Evolutionary conservation across 1,139 yeast species (phyloP), one percentile per base, ranked within the genome.

Genomic region (Lodderomyces margitis): DNA sequence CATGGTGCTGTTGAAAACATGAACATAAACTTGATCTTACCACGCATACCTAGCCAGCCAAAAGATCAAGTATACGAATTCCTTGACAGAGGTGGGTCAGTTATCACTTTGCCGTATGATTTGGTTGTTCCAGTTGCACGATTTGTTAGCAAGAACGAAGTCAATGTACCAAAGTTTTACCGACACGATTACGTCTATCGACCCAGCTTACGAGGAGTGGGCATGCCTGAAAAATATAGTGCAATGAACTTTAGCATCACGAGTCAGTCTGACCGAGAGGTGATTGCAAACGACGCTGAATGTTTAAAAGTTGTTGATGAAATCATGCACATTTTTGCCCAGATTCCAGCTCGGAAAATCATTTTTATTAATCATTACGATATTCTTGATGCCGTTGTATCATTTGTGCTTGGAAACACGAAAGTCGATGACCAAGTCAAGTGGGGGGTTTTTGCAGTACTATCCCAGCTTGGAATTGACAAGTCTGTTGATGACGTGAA

Each of bases 1-100:
- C 98, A 94, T 58, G 98, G 98, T 8, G 98, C 96, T 0, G 70
- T 91, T 24, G 91, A 87, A 47, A 83, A 81, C 41, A 75, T 77
- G 46, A 72, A 72, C 41, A 61, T 68, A 8, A 64, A 62, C 42
- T 45, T 78, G 3, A 59, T 92, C n/a, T 80, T 89, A 44, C 98
- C 98, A 0, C 82, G 83, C 49, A 83, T 92, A 0, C 85, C 92
- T 2, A 62, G 78, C 1, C 91, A 88, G 56, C 73, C 81, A 12
- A 65, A 79, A 15, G 76, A 74, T 15, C 75, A 74, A 37, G 83
- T 87, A 0, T 89, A 84, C 51, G 95, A 89, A 52, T 77, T 92
- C 1, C 65, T 94, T 46, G 98, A 92, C 55, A 75, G 80, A 40
- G 82, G 87, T 23, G 98, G 98, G 0, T 80, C 91, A 0, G 92